A percentile compares a stretch with the other conserved stretches of the same genome.
These are phyloP conservation scores for Podospora pseudopauciseta DNA, from an alignment of 495 filamentous ascomycete species.

Conservation along the genomic window DNA sequence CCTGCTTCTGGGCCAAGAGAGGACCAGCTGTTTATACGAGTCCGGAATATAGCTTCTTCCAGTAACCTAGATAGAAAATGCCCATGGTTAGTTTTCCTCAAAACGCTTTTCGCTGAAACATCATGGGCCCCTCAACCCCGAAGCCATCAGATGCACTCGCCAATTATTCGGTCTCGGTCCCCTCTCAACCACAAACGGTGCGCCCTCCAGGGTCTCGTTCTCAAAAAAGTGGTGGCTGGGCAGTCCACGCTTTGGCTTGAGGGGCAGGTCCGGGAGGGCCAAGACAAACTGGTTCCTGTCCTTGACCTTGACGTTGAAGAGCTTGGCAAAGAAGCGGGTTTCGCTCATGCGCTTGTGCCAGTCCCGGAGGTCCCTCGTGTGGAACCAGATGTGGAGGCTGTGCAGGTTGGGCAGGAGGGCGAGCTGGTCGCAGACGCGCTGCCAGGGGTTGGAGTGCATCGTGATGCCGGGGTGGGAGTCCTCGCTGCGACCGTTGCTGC, in stretches of 20 bases:
- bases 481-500: not conserved
- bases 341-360: conserved; percentile 30
- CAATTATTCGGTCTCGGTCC: conserved; percentile 27
- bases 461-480: conserved; percentile 10
- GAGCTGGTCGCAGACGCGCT: conserved; percentile 22
- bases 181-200: conserved; percentile 25
- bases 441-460: conserved; percentile 26
- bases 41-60: too few species aligned
- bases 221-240: conserved; percentile 18
- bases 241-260: conserved; percentile 4
- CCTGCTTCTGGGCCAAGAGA: too few species aligned
- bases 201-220: conserved; percentile 8
- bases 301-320: conserved; percentile 18
- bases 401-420: conserved; percentile 14
- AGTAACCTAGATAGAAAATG: too few species aligned
- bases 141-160: conserved; percentile 22
- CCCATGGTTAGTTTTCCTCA: not conserved
- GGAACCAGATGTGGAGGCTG: conserved; percentile 26
- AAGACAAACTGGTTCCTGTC: conserved; percentile 19
- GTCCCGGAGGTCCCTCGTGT: conserved; percentile 29
- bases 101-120: not conserved
- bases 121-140: conserved; percentile 8
- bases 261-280: conserved; percentile 22
- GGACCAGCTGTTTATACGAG: too few species aligned
- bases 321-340: conserved; percentile 21